These are phyloP conservation scores for Apiospora hydei DNA, from an alignment of 2,329 filamentous ascomycete species.

Conservation along the genomic window DNA sequence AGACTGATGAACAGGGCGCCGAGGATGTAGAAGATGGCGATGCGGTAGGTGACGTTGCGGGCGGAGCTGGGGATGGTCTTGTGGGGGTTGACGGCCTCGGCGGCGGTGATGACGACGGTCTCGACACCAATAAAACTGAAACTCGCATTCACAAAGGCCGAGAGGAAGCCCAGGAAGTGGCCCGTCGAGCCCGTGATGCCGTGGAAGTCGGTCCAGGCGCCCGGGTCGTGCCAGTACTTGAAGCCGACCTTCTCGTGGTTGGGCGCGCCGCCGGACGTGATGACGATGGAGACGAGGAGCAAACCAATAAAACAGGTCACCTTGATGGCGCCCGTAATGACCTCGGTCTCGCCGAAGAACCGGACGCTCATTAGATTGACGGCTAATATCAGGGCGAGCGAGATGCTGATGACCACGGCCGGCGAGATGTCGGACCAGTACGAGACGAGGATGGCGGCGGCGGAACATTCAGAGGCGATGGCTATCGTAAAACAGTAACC, in stretches of 20 bases:
- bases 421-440: conserved; percentile 32
- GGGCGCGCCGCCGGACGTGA: conserved; percentile 58
- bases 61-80: conserved; percentile 46
- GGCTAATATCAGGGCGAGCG: conserved; percentile 27
- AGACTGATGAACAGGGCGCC: conserved; percentile 30
- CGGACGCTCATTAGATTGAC: conserved; percentile 27
- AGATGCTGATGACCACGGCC: conserved; percentile 41
- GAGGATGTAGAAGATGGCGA: conserved; percentile 32
- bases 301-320: conserved; percentile 54
- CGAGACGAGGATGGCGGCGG: conserved; percentile 38
- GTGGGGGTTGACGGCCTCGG: conserved; percentile 47
- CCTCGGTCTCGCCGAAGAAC: conserved; percentile 30
- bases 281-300: conserved; percentile 55
- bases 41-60: conserved; percentile 29
- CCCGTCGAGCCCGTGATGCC: conserved; percentile 41
- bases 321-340: conserved; percentile 29
- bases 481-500: conserved; percentile 43
- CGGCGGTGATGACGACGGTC: conserved; percentile 48
- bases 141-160: conserved; percentile 41
- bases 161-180: conserved; percentile 50
- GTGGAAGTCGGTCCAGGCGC: conserved; percentile 55
- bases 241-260: conserved; percentile 58
- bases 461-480: conserved; percentile 44
- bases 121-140: conserved; percentile 44
- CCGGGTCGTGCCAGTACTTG: conserved; percentile 58